Evolutionary conservation across 1,284 basidiomycete species (phyloP).

Genomic region (Fistulina hepatica): DNA sequence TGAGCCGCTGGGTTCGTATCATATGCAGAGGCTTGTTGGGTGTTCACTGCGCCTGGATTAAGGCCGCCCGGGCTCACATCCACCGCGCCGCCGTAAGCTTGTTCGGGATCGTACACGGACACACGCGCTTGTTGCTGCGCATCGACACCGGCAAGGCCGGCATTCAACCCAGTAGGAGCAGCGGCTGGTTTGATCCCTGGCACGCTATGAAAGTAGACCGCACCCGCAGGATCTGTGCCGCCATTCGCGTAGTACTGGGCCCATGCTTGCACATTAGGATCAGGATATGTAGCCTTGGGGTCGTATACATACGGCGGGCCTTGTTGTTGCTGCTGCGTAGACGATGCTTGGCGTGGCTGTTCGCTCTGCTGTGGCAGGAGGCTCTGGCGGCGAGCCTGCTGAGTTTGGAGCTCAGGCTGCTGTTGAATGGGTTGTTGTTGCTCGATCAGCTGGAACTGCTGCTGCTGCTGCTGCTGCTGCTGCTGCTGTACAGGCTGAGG

Average conservation of each 20-base stretch:
- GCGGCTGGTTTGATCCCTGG: constrained; percentile 51
- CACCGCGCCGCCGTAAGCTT: neutral
- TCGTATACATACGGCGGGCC: constrained; percentile 65
- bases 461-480: constrained; percentile 3
- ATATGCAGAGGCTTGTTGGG: neutral
- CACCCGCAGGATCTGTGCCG: constrained; percentile 54
- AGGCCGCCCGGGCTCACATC: neutral
- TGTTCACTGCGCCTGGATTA: neutral
- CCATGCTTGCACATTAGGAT: constrained; percentile 39
- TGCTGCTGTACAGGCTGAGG: constrained; percentile 7
- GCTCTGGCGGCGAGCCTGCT: no score
- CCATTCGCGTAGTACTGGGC: constrained; percentile 71
- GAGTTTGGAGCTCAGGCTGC: constrained; percentile 7
- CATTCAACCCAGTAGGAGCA: neutral
- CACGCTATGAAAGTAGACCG: constrained; percentile 65
- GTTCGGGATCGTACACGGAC: neutral
- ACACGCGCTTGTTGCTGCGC: neutral
- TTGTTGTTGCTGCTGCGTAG: constrained; percentile 3
- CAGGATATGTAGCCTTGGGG: constrained; percentile 31
- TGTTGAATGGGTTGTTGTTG: constrained; percentile 2
- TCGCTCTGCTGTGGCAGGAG: constrained; percentile 3
- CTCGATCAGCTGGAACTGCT: neutral
- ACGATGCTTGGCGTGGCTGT: constrained; percentile 1
- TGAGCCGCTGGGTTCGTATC: neutral
- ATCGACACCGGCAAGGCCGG: neutral